Evolutionary conservation across 495 filamentous ascomycete species (phyloP).

Genomic region (Penicillium silybi): DNA sequence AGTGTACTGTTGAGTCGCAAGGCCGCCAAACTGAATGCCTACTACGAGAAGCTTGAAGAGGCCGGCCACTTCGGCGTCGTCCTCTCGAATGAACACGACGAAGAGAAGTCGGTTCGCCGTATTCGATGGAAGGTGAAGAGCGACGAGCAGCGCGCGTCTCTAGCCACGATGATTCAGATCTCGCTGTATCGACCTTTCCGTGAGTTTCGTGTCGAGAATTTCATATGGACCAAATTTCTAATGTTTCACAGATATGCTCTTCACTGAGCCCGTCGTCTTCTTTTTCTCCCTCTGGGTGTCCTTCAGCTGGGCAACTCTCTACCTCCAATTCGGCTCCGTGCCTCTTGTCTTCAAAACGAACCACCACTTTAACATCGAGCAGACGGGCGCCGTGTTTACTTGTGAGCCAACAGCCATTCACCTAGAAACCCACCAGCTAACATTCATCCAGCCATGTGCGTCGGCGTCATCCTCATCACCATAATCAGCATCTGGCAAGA

Average conservation of each 20-base stretch:
- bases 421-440: not conserved
- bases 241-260: constrained; percentile 57
- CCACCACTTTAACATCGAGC: constrained; percentile 64
- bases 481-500: constrained; percentile 74
- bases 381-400: constrained; percentile 69
- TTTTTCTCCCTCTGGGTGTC: constrained; percentile 90
- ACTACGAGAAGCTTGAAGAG: constrained; percentile 70
- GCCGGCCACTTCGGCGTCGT: constrained; percentile 64
- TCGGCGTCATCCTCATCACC: constrained; percentile 66
- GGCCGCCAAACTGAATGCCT: constrained; percentile 67
- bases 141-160: constrained; percentile 72
- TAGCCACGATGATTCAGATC: constrained; percentile 68
- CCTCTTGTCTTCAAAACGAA: constrained; percentile 71
- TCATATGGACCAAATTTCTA: not conserved
- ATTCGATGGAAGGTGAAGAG: constrained; percentile 82
- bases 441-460: constrained; percentile 51
- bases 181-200: constrained; percentile 75
- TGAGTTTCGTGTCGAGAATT: constrained; percentile 21
- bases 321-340: constrained; percentile 75
- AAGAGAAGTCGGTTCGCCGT: constrained; percentile 44
- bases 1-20: constrained; percentile 78
- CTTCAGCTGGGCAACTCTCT: constrained; percentile 88
- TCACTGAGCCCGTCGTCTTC: constrained; percentile 91
- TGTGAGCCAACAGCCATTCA: constrained; percentile 24
- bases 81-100: constrained; percentile 29